Conservation (phyloP, 2,329 filamentous ascomycete species). For the Colletotrichum cereale region DNA sequence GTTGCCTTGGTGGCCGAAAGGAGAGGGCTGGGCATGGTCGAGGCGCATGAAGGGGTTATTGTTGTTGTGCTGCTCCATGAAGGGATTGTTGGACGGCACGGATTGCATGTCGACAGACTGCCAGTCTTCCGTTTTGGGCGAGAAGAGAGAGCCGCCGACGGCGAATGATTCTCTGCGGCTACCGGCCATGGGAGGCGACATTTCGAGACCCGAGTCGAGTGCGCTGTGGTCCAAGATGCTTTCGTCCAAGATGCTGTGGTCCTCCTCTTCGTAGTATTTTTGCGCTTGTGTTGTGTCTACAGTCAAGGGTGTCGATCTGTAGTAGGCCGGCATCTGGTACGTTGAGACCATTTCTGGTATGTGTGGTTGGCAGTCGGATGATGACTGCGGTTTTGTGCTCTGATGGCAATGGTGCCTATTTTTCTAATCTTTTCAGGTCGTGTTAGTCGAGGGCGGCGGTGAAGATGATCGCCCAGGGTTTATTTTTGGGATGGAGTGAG, state of each 20-base stretch:
- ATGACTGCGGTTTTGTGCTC: slow-evolving; percentile 35
- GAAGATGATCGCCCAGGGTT: slow-evolving; percentile 36
- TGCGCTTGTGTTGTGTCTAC: slow-evolving; percentile 67
- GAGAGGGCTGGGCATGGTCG: slow-evolving; percentile 61
- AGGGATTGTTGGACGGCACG: slow-evolving; percentile 73
- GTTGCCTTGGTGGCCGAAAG: slow-evolving; percentile 55
- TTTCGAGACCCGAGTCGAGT: slow-evolving; percentile 72
- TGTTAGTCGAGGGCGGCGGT: slow-evolving; percentile 41
- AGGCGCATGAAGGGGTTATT: slow-evolving; percentile 78
- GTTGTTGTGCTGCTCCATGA: slow-evolving; percentile 67
- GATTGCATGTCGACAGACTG: slow-evolving; percentile 75
- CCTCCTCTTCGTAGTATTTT: slow-evolving; percentile 73
- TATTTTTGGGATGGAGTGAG: slow-evolving; percentile 39
- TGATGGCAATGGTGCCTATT: slow-evolving; percentile 30
- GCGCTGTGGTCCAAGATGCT: slow-evolving; percentile 69
- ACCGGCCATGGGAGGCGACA: slow-evolving; percentile 72
- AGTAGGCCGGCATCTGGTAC: slow-evolving; percentile 65
- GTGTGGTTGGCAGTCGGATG: slow-evolving; percentile 44
- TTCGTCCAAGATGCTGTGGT: slow-evolving; percentile 71
- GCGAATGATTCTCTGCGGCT: slow-evolving; percentile 75
- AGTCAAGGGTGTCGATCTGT: slow-evolving; percentile 62
- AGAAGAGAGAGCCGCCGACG: slow-evolving; percentile 70
- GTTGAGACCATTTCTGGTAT: slow-evolving; percentile 60
- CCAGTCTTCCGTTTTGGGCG: slow-evolving; percentile 75
- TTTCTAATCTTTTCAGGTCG: slow-evolving; percentile 23